Conservation (phyloP, 306 rosid genomes). For the Prunus salicina region DNA sequence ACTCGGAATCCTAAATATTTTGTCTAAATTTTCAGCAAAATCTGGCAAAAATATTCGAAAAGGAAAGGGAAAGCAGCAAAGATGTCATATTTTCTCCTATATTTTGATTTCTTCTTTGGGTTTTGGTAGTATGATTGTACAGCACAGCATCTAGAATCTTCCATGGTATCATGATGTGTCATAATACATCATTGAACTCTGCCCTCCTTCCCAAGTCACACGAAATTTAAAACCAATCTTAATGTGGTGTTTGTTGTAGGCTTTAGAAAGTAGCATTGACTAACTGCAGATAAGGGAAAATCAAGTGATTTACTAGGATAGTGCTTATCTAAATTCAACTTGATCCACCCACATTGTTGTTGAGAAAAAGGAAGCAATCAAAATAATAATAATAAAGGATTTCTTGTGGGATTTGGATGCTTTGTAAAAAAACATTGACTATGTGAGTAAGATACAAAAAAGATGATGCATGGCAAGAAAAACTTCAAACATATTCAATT, state of each 20-base stretch:
- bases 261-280: neutral
- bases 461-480: neutral
- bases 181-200: neutral
- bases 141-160: neutral
- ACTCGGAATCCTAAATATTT: too few relatives aligned
- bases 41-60: too few relatives aligned
- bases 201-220: neutral
- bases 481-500: neutral
- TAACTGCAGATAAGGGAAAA: neutral
- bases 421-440: neutral
- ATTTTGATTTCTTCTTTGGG: neutral
- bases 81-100: neutral
- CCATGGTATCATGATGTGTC: neutral
- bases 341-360: neutral
- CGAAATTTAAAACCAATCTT: neutral
- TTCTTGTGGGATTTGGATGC: slow-evolving; percentile 13
- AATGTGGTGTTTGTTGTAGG: neutral
- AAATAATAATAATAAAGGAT: slow-evolving; percentile 1
- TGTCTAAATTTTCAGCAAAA: too few relatives aligned
- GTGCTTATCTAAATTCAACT: neutral
- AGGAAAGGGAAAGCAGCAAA: neutral
- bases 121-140: neutral
- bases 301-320: neutral
- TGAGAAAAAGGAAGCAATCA: neutral
- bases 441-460: slow-evolving; percentile 3